Percentiles rank a stretch among this genome's conserved stretches.
Conservation (phyloP, 805 yeast genomes). For the Myxozyma nipponensis region DNA sequence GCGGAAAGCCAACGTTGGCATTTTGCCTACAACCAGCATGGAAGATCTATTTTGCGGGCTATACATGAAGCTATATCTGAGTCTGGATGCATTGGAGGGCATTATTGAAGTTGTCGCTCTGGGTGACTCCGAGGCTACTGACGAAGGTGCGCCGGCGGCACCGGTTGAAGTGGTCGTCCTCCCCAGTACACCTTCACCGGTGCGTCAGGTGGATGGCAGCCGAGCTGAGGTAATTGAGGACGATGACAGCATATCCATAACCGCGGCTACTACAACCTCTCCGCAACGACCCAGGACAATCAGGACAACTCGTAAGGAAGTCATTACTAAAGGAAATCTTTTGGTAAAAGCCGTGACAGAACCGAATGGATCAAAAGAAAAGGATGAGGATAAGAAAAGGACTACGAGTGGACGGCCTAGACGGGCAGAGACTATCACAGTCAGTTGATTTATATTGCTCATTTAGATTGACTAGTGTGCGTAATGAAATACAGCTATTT, state of each 20-base stretch:
- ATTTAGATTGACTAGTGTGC: not conserved
- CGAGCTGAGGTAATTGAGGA: too few species aligned
- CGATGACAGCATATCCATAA: not conserved
- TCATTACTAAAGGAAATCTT: conserved; percentile 29
- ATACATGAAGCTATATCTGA: conserved; percentile 48
- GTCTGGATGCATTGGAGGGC: conserved; percentile 16
- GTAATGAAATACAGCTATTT: too few species aligned
- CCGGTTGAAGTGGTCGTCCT: too few species aligned
- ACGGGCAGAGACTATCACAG: too few species aligned
- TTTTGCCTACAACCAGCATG: conserved; percentile 64
- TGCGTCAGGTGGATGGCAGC: too few species aligned
- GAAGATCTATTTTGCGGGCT: conserved; percentile 69
- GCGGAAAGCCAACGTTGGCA: conserved; percentile 71
- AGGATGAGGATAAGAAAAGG: conserved; percentile 1
- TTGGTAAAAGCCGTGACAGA: conserved; percentile 10
- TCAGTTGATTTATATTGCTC: not conserved
- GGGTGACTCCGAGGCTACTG: too few species aligned
- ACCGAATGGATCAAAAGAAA: not conserved
- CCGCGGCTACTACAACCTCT: not conserved
- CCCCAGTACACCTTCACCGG: not conserved
- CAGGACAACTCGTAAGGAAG: conserved; percentile 24
- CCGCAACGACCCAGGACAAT: conserved; percentile 14
- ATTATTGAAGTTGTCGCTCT: not conserved
- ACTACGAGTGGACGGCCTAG: too few species aligned
- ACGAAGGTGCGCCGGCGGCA: too few species aligned